These are phyloP conservation scores for Phyllostachys edulis DNA, from an alignment of 176 grass and related monocot species.

Conservation along the genomic window DNA sequence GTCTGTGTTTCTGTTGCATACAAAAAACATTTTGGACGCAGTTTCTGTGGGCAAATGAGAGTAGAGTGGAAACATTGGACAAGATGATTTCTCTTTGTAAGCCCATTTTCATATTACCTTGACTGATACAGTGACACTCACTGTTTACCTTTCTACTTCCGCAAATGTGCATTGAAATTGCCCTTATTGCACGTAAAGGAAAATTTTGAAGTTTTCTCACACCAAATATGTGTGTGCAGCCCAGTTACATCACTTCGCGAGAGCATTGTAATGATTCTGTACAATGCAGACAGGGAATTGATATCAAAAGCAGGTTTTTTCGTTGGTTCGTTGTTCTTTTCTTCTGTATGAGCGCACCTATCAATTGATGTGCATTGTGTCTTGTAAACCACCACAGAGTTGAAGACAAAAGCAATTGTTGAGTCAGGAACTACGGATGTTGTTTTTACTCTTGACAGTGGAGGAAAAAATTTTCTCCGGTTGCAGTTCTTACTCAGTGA, in stretches of 20 bases:
- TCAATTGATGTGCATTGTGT: not conserved
- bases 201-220: constrained; percentile 8
- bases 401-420: constrained; percentile 36
- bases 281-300: constrained; percentile 28
- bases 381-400: constrained; percentile 13
- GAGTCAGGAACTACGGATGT: constrained; percentile 47
- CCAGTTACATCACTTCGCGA: constrained; percentile 50
- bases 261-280: constrained; percentile 41
- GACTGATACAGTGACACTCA: not conserved
- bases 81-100: constrained; percentile 45
- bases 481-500: constrained; percentile 48
- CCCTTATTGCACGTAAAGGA: not conserved
- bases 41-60: constrained; percentile 37
- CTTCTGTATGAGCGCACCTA: not conserved
- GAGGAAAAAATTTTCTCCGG: constrained; percentile 32
- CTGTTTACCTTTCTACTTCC: not conserved
- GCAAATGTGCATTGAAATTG: not conserved
- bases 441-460: constrained; percentile 32
- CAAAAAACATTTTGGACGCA: constrained; percentile 5
- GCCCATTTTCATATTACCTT: constrained; percentile 1
- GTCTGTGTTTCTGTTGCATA: not conserved
- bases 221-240: constrained; percentile 22
- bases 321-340: not conserved
- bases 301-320: constrained; percentile 45
- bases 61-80: constrained; percentile 39